phyloP scores from a whole-genome alignment of 176 grass and related monocot species.

The Pharus latifolius region DNA sequence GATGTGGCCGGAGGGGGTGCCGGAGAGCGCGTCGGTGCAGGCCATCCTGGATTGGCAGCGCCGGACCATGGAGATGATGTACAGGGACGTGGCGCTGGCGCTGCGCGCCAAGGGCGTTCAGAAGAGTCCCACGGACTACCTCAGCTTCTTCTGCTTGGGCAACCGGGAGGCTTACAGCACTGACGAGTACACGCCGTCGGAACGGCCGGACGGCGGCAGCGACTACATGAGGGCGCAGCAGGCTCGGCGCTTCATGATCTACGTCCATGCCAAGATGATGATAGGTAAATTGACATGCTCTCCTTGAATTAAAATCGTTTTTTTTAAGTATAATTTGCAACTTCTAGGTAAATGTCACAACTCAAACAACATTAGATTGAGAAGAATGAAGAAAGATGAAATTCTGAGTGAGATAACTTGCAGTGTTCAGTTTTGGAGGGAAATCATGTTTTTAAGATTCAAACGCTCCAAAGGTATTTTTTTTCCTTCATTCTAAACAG shows the following conservation, averaged over 20 bases:
- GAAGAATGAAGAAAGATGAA: no score
- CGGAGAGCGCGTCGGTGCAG: conserved; percentile 51
- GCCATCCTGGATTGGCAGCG: conserved; percentile 69
- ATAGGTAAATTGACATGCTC: conserved; percentile 26
- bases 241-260: conserved; percentile 61
- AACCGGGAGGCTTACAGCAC: conserved; percentile 23
- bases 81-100: conserved; percentile 31
- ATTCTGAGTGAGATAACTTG: no score
- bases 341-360: no score
- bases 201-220: conserved; percentile 20
- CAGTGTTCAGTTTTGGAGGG: no score
- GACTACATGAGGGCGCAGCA: conserved; percentile 42
- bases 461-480: no score
- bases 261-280: conserved; percentile 75
- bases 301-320: neutral
- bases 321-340: no score
- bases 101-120: conserved; percentile 20
- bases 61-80: conserved; percentile 80
- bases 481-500: no score
- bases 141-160: conserved; percentile 65
- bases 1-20: conserved; percentile 65
- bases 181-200: conserved; percentile 26
- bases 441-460: no score
- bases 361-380: no score
- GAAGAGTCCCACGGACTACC: conserved; percentile 43